Base-by-base conservation (phyloP, 2,329 filamentous ascomycete genomes). In the Ambrosiella cleistominuta region DNA sequence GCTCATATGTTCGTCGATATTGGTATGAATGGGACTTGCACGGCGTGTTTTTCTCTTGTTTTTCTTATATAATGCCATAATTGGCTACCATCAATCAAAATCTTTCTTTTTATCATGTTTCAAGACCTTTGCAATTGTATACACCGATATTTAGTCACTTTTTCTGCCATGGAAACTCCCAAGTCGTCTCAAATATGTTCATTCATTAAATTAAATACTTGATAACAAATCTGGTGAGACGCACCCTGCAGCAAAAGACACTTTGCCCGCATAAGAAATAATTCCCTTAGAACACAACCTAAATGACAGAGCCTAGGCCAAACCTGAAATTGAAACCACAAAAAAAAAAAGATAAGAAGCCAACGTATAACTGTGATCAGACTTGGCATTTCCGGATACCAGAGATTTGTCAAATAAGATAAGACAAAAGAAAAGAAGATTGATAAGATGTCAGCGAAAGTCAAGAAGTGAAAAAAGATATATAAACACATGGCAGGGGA, bases 181-280 rank as follows among this genome's bases (percentile, higher is more conserved):
- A 15, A 47, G 7, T 50, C 38, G 45, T 57, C 36, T 50, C 42
- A 49, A 49, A 51, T 9, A 40, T 57, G 15, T 57, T 40, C 44
- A 57, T 57, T 57, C 44, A 57, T 57, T 57, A 50, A 49, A 57
- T 57, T 57, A 57, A 35, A 57, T 50, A 57, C 38, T 55, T 55
- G 44, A 56, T 37, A 47, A 39, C 27, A 13, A 51, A 19, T 51
- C 47, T 11, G 8, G 27, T 35, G 39, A 51, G 47, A 51, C 47
- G 17, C 47, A 51, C 5, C 27, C 47, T 51, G 47, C 47, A 51
- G 47, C 47, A 51, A 51, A 51, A 51, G 47, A 51, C 27, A 51
- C 47, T 51, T 51, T 51, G 27, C 47, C 47, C 12, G 19, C 47
- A 51, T 17, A 51, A 57, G 15, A 56, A 52, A 55, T 35, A 35